These are phyloP conservation scores for Erysimum pusillum DNA, from an alignment of 441 rosid genomes.

Conservation along the genomic window DNA sequence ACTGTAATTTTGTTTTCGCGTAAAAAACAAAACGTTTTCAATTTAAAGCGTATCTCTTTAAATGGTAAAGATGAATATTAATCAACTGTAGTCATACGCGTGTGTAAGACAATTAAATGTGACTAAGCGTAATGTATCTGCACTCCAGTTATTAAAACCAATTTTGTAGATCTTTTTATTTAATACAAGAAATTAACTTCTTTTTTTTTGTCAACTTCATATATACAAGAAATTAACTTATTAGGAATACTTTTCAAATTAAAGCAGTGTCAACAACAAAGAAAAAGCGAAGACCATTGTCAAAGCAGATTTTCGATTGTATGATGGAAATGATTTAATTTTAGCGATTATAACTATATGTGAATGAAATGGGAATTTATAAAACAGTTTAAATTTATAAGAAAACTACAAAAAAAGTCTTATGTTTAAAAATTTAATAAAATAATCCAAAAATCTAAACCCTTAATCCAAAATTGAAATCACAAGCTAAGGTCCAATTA, in stretches of 20 bases:
- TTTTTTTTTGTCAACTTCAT: too few species aligned
- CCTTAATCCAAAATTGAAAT: background rate
- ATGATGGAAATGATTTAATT: background rate
- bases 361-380: too few species aligned
- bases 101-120: background rate
- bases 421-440: background rate
- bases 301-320: too few species aligned
- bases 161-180: background rate
- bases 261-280: background rate
- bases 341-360: too few species aligned
- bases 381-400: too few species aligned
- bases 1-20: too few species aligned
- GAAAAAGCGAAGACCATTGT: background rate
- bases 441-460: background rate
- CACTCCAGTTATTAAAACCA: background rate
- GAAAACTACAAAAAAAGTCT: background rate
- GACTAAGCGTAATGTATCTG: background rate
- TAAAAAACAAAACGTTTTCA: too few species aligned
- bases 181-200: background rate
- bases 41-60: constrained; percentile 11
- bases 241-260: background rate
- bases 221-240: too few species aligned
- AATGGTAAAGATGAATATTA: constrained; percentile 2
- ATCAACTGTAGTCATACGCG: background rate
- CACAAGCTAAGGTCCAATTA: background rate